Evolutionary conservation across 768 basidiomycete genomes (phyloP), one percentile per base, ranked within the genome.

Genomic region (Lactarius deliciosus): DNA sequence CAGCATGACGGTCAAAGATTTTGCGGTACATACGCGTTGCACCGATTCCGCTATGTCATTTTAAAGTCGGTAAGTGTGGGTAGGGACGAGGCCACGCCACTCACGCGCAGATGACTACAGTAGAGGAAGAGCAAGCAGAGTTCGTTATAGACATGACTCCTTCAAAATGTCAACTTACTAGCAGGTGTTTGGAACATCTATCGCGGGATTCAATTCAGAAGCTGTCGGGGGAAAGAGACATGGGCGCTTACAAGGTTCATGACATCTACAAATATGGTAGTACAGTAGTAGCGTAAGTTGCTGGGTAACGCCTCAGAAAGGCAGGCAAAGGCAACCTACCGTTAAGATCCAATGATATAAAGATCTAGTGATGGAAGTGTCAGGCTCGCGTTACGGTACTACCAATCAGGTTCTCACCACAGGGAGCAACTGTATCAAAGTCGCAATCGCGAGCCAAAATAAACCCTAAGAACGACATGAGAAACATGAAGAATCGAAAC

Each of bases 21-120:
- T 47, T 25, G 57, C 68, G 64, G 47, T 69, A 69, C 60, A 69
- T 69, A 18, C 68, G 45, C 11, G 68, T 66, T 7, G 68, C 64
- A 22, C 60, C 64, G 22, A 69, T 69, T 8, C 54, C 64, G n/a
- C 68, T 62, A 40, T 47, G 13, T 25, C 7, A 7, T 22, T 45
- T n/a, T 53, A 13, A 25, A 25, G 36, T 64, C 28, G 53, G 38
- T 32, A 25, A 7, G n/a, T 45, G 34, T 4, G 15, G 5, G 25
- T 22, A 36, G 3, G 30, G 18, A 18, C 9, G n/a, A n/a, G 28
- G 41, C 11, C 36, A 43, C 38, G 28, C 41, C 8, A 59, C 56
- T 67, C 40, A 67, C 57, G 30, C 53, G 68, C 61, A 69, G 11
- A 60, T 63, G 28, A 63, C 68, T 63, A 38, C 25, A 36, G 32